These are phyloP conservation scores for Xenosphaeropsis pyriputrescens DNA, from an alignment of 2,329 filamentous ascomycete genomes.

Conservation along the genomic window DNA sequence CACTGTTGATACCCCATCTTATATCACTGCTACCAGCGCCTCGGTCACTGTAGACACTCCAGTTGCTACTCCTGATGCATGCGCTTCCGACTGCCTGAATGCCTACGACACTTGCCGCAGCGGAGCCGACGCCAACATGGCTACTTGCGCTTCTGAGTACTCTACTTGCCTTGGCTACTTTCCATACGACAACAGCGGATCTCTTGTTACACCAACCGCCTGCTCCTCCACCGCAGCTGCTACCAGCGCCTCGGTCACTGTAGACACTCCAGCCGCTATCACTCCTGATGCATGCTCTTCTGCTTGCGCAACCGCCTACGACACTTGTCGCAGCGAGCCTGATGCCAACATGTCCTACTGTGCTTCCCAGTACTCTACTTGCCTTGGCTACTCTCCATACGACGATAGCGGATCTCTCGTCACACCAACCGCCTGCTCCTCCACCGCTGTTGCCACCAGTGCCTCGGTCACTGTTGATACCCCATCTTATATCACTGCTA, in stretches of 20 bases:
- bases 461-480: too few species aligned
- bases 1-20: too few species aligned
- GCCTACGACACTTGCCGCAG: conserved; percentile 1
- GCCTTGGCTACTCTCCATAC: conserved; percentile 2
- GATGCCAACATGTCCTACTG: conserved; percentile 1
- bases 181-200: not conserved
- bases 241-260: too few species aligned
- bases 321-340: conserved; percentile 1
- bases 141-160: conserved; percentile 1
- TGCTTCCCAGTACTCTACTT: not conserved
- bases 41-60: too few species aligned
- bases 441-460: too few species aligned
- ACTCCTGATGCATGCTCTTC: too few species aligned
- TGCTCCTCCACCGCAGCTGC: conserved; percentile 2
- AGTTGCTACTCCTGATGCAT: too few species aligned
- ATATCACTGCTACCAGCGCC: too few species aligned
- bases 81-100: too few species aligned
- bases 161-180: conserved; percentile 1
- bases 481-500: too few species aligned
- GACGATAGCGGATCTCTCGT: not conserved
- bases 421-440: conserved; percentile 5
- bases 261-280: too few species aligned
- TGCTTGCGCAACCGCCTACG: too few species aligned
- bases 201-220: conserved; percentile 2
- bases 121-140: conserved; percentile 1